Conservation (phyloP, 2,329 filamentous ascomycete species). For the Polychaeton citri region DNA sequence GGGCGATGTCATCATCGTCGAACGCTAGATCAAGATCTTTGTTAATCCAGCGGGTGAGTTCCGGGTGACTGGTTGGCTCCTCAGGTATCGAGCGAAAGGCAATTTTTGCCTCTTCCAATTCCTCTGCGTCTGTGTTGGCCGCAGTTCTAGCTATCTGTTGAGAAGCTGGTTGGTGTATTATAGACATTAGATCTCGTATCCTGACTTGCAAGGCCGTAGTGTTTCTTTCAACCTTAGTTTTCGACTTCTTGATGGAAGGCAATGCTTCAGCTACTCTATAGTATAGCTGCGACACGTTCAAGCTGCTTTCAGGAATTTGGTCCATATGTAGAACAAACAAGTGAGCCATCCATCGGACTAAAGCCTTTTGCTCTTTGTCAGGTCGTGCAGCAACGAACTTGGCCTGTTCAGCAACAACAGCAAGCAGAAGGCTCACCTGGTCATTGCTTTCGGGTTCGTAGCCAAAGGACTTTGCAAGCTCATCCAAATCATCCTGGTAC, state of each 20-base stretch:
- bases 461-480: conserved; percentile 25
- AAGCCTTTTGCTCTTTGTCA: not conserved
- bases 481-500: conserved; percentile 60
- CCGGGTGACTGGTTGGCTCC: conserved; percentile 31
- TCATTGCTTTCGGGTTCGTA: conserved; percentile 14
- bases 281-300: not conserved
- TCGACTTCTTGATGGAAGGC: not conserved
- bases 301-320: not conserved
- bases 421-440: conserved; percentile 48
- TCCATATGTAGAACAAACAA: not conserved
- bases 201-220: not conserved
- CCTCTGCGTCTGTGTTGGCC: not conserved
- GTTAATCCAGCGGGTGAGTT: conserved; percentile 51
- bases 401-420: conserved; percentile 65
- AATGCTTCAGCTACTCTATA: not conserved
- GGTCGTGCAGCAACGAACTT: conserved; percentile 37
- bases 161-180: too few relatives aligned
- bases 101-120: not conserved
- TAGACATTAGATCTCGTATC: not conserved
- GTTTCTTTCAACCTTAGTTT: not conserved
- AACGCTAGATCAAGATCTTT: conserved; percentile 69
- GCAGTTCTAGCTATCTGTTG: too few relatives aligned
- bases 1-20: conserved; percentile 59
- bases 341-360: not conserved
- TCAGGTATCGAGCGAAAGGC: conserved; percentile 9